Percentiles rank a stretch among this genome's conserved stretches.
Conservation (phyloP, 805 yeast species). For the Saturnispora serradocipensis region DNA sequence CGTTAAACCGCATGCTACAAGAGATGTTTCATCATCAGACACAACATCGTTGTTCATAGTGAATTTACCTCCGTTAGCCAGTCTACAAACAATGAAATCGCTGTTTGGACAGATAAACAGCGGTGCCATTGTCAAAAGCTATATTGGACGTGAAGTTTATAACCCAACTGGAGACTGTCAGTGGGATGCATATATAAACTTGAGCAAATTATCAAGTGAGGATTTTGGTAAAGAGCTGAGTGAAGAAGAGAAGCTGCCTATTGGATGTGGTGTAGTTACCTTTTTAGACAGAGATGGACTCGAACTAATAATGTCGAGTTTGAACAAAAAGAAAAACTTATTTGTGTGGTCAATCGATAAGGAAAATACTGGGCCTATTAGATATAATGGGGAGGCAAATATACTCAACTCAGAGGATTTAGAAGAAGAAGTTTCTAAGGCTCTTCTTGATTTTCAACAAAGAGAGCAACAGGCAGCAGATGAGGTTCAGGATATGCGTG, state of each 20-base stretch:
- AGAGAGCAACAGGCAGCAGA: constrained; percentile 58
- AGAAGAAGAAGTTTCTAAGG: constrained; percentile 46
- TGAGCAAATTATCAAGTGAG: constrained; percentile 53
- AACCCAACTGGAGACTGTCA: constrained; percentile 18
- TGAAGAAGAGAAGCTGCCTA: constrained; percentile 44
- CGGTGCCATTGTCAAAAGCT: constrained; percentile 51
- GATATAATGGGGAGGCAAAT: constrained; percentile 36
- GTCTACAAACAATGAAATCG: constrained; percentile 41
- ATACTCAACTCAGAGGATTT: constrained; percentile 43
- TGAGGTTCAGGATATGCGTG: constrained; percentile 43
- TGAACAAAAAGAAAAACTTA: constrained; percentile 39
- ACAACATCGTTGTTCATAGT: constrained; percentile 62
- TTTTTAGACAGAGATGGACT: constrained; percentile 66
- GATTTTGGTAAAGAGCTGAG: constrained; percentile 25
- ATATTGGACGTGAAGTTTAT: constrained; percentile 26
- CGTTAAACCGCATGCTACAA: constrained; percentile 52
- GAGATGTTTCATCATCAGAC: constrained; percentile 27
- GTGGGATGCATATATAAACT: constrained; percentile 39
- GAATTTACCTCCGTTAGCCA: constrained; percentile 63
- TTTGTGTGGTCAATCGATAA: constrained; percentile 34
- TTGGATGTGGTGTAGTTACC: constrained; percentile 63
- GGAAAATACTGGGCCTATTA: constrained; percentile 26
- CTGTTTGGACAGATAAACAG: constrained; percentile 52
- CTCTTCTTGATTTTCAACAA: constrained; percentile 58
- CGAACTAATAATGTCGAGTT: constrained; percentile 52